Evolutionary conservation across 1,284 basidiomycete genomes (phyloP).

Genomic region (Xerocomus amazonicus): DNA sequence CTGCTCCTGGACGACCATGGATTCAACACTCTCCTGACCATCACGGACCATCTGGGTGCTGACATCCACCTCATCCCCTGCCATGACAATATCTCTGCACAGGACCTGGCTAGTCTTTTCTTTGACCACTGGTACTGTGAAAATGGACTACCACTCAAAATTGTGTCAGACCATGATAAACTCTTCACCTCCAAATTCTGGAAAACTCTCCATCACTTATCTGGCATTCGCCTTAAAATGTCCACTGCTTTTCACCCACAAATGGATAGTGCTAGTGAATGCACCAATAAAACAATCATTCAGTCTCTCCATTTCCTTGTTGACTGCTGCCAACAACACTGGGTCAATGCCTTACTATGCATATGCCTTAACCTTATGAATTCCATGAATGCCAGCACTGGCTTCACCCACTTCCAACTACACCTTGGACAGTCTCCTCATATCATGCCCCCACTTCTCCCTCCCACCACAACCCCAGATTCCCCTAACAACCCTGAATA

Average conservation of each 20-base stretch:
- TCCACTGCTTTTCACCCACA: not conserved
- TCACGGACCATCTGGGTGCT: not conserved
- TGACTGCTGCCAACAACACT: not conserved
- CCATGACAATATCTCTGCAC: not conserved
- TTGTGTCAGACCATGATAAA: not conserved
- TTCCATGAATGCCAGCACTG: not conserved
- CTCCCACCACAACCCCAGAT: too few species aligned
- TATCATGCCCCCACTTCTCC: too few species aligned
- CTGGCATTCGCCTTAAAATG: not conserved
- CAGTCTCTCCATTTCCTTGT: not conserved
- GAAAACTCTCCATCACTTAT: not conserved
- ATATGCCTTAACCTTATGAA: too few species aligned
- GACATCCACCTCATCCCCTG: not conserved
- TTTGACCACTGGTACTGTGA: slow-evolving; percentile 1
- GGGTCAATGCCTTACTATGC: not conserved
- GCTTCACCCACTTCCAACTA: not conserved
- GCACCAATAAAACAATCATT: not conserved
- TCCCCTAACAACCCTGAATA: too few species aligned
- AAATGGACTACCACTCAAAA: not conserved
- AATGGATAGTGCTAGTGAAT: not conserved
- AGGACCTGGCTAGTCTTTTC: not conserved
- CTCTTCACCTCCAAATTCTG: not conserved
- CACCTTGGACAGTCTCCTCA: not conserved
- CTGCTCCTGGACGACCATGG: slow-evolving; percentile 11
- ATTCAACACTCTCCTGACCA: not conserved